Evolutionary conservation across 73 alveolate species (phyloP).

Genomic region (Paramecium biaurelia): DNA sequence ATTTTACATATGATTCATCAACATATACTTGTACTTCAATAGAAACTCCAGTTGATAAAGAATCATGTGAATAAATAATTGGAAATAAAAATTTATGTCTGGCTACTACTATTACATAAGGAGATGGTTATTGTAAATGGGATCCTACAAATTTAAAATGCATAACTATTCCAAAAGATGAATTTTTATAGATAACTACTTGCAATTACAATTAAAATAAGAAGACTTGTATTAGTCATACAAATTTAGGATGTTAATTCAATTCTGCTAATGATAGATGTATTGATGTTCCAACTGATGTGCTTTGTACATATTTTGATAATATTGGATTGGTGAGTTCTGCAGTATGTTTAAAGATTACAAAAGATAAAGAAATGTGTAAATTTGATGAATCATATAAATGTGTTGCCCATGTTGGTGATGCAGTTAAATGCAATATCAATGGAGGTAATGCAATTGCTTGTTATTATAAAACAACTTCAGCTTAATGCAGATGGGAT

Average conservation of each 20-base stretch:
- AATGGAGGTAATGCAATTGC: background rate
- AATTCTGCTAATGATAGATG: background rate
- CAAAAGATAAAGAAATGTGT: background rate
- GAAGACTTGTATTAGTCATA: background rate
- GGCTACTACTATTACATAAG: background rate
- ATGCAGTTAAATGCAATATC: background rate
- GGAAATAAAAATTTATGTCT: background rate
- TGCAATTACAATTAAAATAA: background rate
- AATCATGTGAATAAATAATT: background rate
- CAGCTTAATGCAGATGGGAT: background rate
- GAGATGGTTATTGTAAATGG: constrained; percentile 12
- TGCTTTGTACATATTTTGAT: background rate
- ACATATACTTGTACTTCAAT: background rate
- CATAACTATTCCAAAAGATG: background rate
- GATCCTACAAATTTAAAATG: constrained; percentile 10
- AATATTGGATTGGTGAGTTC: background rate
- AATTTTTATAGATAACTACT: background rate
- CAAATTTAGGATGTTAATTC: background rate
- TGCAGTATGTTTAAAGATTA: background rate
- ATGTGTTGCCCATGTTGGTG: background rate
- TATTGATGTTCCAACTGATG: background rate
- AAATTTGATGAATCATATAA: background rate
- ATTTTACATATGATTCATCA: background rate
- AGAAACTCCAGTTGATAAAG: background rate
- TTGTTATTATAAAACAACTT: background rate